phyloP scores from a whole-genome alignment of 169 alveolate species.

The Eimeria sp. region DNA sequence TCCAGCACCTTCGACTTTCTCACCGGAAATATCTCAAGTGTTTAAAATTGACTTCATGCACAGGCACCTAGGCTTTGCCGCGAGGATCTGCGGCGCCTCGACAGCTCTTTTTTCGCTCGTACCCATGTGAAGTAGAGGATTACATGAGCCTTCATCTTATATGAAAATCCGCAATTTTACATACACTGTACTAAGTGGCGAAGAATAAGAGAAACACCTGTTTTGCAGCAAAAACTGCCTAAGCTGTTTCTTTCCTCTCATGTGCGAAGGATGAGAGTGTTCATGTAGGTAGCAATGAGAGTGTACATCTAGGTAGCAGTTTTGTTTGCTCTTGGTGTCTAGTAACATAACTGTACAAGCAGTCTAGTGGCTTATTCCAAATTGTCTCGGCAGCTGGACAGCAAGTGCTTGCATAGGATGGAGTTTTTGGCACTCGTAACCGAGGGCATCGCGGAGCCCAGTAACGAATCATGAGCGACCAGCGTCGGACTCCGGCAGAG shows the following conservation, averaged over 20 bases:
- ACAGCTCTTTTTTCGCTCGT: not conserved
- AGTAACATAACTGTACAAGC: not conserved
- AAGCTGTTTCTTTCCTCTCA: not conserved
- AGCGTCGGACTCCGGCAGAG: no score
- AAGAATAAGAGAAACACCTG: not conserved
- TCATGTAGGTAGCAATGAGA: no score
- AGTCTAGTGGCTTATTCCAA: not conserved
- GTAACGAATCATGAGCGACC: not conserved
- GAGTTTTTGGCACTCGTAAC: not conserved
- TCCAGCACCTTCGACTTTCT: conserved; percentile 35
- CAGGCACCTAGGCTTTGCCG: not conserved
- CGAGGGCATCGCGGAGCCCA: not conserved
- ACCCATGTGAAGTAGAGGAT: not conserved
- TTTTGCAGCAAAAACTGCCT: not conserved
- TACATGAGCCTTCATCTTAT: not conserved
- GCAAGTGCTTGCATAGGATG: not conserved
- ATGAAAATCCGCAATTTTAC: not conserved
- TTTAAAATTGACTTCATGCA: not conserved
- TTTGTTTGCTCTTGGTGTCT: not conserved
- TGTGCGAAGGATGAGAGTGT: not conserved
- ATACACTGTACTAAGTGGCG: not conserved
- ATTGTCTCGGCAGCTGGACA: not conserved
- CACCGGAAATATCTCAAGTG: conserved; percentile 1
- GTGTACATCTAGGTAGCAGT: not conserved
- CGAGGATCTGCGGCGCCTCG: not conserved